phyloP scores from a whole-genome alignment of 1,284 basidiomycete genomes.

The Ustilago crameri region DNA sequence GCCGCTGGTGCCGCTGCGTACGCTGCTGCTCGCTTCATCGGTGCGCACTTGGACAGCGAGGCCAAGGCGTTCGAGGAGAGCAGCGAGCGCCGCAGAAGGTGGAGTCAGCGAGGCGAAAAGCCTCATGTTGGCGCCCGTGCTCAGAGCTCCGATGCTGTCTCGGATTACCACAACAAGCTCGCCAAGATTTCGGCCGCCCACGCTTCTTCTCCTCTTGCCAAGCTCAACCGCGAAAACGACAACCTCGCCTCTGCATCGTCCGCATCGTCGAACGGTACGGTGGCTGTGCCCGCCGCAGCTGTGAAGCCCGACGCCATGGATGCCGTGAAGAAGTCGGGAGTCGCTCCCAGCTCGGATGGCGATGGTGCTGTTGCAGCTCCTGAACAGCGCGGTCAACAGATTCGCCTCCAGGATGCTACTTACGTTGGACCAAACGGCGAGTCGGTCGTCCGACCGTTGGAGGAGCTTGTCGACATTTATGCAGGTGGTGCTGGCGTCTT shows the following conservation, averaged over 20 bases:
- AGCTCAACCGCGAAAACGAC: constrained; percentile 33
- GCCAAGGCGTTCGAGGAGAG: constrained; percentile 42
- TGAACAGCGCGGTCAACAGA: constrained; percentile 34
- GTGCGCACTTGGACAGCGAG: constrained; percentile 61
- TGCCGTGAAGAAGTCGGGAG: constrained; percentile 27
- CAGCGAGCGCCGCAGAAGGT: constrained; percentile 31
- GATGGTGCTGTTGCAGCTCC: constrained; percentile 40
- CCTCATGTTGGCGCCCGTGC: constrained; percentile 16
- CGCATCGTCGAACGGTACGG: constrained; percentile 10
- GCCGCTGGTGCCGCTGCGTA: constrained; percentile 66
- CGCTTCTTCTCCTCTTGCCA: constrained; percentile 33
- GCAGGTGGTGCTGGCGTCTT: constrained; percentile 76
- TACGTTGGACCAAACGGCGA: constrained; percentile 50
- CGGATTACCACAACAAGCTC: constrained; percentile 69
- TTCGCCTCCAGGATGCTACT: constrained; percentile 41
- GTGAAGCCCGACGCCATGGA: constrained; percentile 39
- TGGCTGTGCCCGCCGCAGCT: constrained; percentile 42
- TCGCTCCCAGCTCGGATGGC: constrained; percentile 43
- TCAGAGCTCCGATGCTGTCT: constrained; percentile 35
- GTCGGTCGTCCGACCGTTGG: constrained; percentile 71
- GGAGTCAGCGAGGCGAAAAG: constrained; percentile 31
- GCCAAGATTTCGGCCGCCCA: constrained; percentile 39
- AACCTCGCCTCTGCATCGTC: constrained; percentile 18
- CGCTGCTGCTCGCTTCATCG: constrained; percentile 66
- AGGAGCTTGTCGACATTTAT: constrained; percentile 85